Conservation (phyloP, 2,329 filamentous ascomycete genomes). For the Colletotrichum godetiae region DNA sequence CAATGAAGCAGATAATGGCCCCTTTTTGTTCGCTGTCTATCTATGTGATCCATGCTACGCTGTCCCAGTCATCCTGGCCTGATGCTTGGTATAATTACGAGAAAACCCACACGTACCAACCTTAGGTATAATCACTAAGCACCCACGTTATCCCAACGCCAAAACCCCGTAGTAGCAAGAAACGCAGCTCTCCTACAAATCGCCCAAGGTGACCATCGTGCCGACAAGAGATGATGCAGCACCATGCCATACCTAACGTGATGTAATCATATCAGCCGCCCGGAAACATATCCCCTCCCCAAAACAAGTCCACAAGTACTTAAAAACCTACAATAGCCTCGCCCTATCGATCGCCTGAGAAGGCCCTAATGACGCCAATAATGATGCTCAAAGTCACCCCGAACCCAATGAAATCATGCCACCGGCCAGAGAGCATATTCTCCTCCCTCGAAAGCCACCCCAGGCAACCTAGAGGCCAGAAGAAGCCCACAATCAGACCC, state of each 20-base stretch:
- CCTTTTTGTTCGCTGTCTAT: conserved; percentile 18
- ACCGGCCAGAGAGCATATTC: conserved; percentile 85
- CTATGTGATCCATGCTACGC: conserved; percentile 7
- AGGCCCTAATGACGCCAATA: conserved; percentile 48
- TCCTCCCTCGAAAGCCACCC: conserved; percentile 89
- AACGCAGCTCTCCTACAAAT: not conserved
- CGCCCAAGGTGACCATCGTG: not conserved
- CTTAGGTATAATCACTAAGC: not conserved
- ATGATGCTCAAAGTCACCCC: conserved; percentile 75
- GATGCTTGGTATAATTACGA: conserved; percentile 24
- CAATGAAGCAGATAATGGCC: conserved; percentile 37
- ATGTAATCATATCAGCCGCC: not conserved
- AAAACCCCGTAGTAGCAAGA: not conserved
- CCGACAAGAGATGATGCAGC: not conserved
- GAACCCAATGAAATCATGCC: conserved; percentile 87
- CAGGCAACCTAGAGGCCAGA: conserved; percentile 90
- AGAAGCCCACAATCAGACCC: conserved; percentile 91
- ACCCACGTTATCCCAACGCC: not conserved
- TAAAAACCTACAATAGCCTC: not conserved
- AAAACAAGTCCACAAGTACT: not conserved
- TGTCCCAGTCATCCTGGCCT: not conserved
- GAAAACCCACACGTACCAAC: not conserved
- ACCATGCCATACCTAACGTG: not conserved
- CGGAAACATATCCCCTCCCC: not conserved
- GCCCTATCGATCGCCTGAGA: conserved; percentile 29